Percentiles rank a stretch among this genome's conserved stretches.
Evolutionary conservation across 139 green algal species (phyloP).

Genomic region (Pleodorina starrii): DNA sequence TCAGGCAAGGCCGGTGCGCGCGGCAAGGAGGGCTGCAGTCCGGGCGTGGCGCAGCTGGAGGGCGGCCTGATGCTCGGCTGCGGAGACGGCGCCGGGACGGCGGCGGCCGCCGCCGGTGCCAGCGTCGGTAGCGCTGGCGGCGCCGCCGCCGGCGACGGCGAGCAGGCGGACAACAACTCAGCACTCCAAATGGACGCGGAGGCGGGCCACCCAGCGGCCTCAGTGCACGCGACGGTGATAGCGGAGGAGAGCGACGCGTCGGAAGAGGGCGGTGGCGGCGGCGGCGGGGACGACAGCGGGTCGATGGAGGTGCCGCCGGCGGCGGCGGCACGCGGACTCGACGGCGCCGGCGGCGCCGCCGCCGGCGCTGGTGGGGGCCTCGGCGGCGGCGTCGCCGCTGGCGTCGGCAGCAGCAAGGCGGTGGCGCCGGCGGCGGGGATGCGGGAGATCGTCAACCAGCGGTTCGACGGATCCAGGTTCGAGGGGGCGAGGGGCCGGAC

Average conservation of each 20-base stretch:
- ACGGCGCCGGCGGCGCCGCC: slow-evolving; percentile 23
- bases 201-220: slow-evolving; percentile 53
- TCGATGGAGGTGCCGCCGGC: slow-evolving; percentile 37
- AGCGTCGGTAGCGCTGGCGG: slow-evolving; percentile 41
- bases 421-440: background rate
- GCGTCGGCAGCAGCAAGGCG: slow-evolving; percentile 24
- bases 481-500: background rate
- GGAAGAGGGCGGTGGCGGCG: slow-evolving; percentile 21
- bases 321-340: background rate
- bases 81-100: background rate
- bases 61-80: background rate
- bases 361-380: background rate
- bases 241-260: slow-evolving; percentile 48
- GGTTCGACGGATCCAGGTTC: slow-evolving; percentile 20
- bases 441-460: slow-evolving; percentile 25
- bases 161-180: slow-evolving; percentile 25
- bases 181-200: slow-evolving; percentile 7
- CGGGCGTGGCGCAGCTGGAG: background rate
- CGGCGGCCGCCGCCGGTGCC: background rate
- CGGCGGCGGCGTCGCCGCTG: background rate
- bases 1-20: background rate
- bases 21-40: background rate
- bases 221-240: slow-evolving; percentile 63
- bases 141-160: slow-evolving; percentile 15
- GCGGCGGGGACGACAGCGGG: slow-evolving; percentile 36